Evolutionary conservation across 495 filamentous ascomycete genomes (phyloP).

Genomic region (Podospora pseudocomata): DNA sequence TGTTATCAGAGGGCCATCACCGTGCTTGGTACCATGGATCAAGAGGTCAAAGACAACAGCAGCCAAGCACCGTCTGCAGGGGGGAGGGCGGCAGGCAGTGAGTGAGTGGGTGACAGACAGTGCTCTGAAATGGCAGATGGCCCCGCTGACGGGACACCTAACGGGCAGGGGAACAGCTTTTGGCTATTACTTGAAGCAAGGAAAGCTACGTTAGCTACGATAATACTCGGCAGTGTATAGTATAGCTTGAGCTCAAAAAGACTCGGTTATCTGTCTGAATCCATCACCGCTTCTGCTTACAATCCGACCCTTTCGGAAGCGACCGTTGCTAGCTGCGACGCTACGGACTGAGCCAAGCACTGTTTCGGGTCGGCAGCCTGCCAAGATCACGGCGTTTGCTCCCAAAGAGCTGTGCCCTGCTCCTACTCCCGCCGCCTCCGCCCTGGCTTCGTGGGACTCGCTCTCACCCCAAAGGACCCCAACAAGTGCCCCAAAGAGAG

Average conservation of each 20-base stretch:
- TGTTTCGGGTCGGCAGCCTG: constrained; percentile 2
- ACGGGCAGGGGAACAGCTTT: background rate
- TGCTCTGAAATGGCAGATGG: background rate
- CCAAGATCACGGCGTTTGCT: constrained; percentile 4
- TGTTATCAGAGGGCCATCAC: background rate
- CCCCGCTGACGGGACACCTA: background rate
- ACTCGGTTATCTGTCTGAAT: background rate
- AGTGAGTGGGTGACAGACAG: background rate
- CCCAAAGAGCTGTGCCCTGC: constrained; percentile 15
- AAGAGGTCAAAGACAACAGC: too few relatives aligned
- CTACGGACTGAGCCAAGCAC: background rate
- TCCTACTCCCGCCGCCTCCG: constrained; percentile 7
- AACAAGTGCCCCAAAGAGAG: constrained; percentile 4
- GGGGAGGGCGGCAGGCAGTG: background rate
- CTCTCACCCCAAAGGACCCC: background rate
- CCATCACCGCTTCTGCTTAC: background rate
- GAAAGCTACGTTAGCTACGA: too few relatives aligned
- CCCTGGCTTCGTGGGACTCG: background rate
- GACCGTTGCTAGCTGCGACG: constrained; percentile 5
- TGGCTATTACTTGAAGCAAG: too few relatives aligned
- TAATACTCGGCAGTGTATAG: too few relatives aligned
- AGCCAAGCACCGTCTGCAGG: background rate
- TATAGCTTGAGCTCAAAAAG: too few relatives aligned
- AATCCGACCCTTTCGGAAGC: background rate
- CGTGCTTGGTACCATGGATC: too few relatives aligned